Evolutionary conservation across 2,329 filamentous ascomycete species (phyloP).

Genomic region (Penicillium concentricum): DNA sequence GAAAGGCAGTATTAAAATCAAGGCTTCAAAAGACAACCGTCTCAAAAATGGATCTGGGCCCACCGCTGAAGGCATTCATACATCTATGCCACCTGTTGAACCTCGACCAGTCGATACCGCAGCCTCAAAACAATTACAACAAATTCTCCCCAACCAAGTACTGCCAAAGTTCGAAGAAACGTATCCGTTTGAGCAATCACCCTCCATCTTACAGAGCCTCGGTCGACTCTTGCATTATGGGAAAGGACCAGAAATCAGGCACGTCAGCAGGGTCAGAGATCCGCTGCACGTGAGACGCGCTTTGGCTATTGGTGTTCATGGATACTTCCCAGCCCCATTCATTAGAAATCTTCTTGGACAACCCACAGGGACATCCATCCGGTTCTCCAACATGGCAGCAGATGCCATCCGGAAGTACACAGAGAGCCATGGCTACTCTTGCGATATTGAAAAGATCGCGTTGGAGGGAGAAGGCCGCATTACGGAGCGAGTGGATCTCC

Average conservation of each 20-base stretch:
- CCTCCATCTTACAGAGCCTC: slow-evolving; percentile 64
- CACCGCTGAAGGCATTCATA: slow-evolving; percentile 16
- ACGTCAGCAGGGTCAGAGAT: slow-evolving; percentile 70
- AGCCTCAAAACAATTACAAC: slow-evolving; percentile 38
- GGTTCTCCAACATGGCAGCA: slow-evolving; percentile 85
- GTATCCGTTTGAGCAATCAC: slow-evolving; percentile 46
- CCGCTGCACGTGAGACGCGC: slow-evolving; percentile 76
- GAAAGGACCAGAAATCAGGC: slow-evolving; percentile 62
- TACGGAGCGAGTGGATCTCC: slow-evolving; percentile 78
- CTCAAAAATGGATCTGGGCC: slow-evolving; percentile 24
- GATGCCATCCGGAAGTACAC: slow-evolving; percentile 82
- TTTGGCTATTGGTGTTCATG: slow-evolving; percentile 90
- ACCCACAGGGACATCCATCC: slow-evolving; percentile 90
- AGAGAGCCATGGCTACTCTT: slow-evolving; percentile 67
- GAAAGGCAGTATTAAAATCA: slow-evolving; percentile 33
- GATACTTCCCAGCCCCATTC: slow-evolving; percentile 83
- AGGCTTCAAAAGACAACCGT: slow-evolving; percentile 24
- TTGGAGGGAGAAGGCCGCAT: slow-evolving; percentile 95
- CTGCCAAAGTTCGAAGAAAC: slow-evolving; percentile 50
- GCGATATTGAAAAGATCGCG: slow-evolving; percentile 90
- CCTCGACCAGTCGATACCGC: slow-evolving; percentile 27
- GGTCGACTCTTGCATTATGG: slow-evolving; percentile 45
- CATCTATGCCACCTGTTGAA: slow-evolving; percentile 22
- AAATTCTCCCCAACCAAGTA: slow-evolving; percentile 46
- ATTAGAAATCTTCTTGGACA: slow-evolving; percentile 90